Percentiles rank a stretch among this genome's conserved stretches.
These are phyloP conservation scores for Penicillium taxi DNA, from an alignment of 495 filamentous ascomycete genomes.

Conservation along the genomic window DNA sequence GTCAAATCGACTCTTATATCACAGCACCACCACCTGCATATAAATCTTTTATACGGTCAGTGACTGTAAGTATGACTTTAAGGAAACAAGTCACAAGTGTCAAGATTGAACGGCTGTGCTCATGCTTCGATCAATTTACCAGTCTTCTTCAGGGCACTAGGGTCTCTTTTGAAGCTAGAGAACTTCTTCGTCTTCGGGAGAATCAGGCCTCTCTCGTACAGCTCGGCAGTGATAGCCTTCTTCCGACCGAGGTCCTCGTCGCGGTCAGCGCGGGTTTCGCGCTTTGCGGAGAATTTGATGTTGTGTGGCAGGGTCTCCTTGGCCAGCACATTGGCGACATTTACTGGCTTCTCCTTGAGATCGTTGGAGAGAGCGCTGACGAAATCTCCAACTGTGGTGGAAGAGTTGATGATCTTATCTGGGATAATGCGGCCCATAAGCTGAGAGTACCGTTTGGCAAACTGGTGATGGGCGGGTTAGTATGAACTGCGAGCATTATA, in stretches of 20 bases:
- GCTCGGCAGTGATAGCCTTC: conserved; percentile 73
- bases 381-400: conserved; percentile 48
- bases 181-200: conserved; percentile 1
- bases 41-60: no score
- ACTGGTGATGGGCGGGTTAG: conserved; percentile 37
- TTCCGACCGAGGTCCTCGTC: conserved; percentile 72
- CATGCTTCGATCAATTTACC: no score
- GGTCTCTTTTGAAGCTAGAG: not conserved
- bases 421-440: conserved; percentile 65
- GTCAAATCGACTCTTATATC: no score
- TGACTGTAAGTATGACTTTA: no score
- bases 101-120: no score
- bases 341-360: conserved; percentile 17
- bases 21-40: no score
- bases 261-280: conserved; percentile 57
- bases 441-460: conserved; percentile 68
- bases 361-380: conserved; percentile 28
- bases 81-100: no score
- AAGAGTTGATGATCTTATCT: conserved; percentile 52
- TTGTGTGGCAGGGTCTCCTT: conserved; percentile 53
- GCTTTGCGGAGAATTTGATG: conserved; percentile 53
- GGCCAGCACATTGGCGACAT: conserved; percentile 33
- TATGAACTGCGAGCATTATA: not conserved
- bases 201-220: conserved; percentile 52
- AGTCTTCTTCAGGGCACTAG: no score